Evolutionary conservation across 495 filamentous ascomycete species (phyloP), one percentile per base, ranked within the genome.

Genomic region (Aspergillus bridgeri): DNA sequence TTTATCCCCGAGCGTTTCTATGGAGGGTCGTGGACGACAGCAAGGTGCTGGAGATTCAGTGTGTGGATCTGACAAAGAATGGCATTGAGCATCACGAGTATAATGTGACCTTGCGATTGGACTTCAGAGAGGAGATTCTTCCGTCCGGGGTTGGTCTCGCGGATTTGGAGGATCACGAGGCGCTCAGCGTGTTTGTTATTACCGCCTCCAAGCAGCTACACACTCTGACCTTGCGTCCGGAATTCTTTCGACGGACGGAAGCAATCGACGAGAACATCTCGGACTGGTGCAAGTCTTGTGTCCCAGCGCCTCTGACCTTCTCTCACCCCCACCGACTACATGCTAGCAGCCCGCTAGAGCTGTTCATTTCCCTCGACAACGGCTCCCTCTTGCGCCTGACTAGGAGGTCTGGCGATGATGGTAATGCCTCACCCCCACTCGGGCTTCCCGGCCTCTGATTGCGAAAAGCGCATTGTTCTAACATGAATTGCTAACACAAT

Each of bases 11-110:
- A 62, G 87, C 81, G 65, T 92, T 98, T 62, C 79, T 96, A 21
- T 98, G 95, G 93, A 80, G 94, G 53, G 80, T 98, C 19, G 73
- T 97, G 59, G 87, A 95, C 66, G 85, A 87, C 64, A 85, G 85
- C 65, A 89, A 83, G 62, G 79, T 92, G 47, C 78, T 98, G 53
- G 90, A 92, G 68, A 79, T 98, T 52, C 88, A 90, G 69, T 86
- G 85, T 33, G 84, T 87, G 64, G 94, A 98, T 72, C 71, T 97
- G 56, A 86, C 82, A 38, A 93, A 89, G 69, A 79, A 84, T 50
- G 78, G 81, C 19, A 78, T 83, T 23, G 79, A 83, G 25, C 72
- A 79, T 48, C 80, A 83, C 61, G 87, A 91, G 65, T 87, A 87
- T 51, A 82, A 78, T 53, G 67, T 89, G 20, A 89, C 87, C 3